Percentiles rank a stretch among this genome's conserved stretches.
phyloP scores from a whole-genome alignment of 2,329 filamentous ascomycete species.

The Amphichorda felina region DNA sequence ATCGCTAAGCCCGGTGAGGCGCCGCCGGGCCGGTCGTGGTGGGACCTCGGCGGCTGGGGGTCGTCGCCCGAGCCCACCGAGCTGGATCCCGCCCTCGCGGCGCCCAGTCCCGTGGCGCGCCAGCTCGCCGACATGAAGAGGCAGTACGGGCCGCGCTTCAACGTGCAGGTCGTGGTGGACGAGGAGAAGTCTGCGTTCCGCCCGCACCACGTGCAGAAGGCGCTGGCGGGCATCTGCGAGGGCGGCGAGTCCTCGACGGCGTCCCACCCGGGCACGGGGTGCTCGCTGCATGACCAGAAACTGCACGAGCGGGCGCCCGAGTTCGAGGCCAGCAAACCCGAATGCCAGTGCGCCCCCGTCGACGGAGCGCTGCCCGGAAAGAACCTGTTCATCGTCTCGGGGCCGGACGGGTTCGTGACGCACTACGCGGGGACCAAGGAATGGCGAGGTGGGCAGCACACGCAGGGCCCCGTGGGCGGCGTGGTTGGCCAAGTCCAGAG shows the following conservation, averaged over 20 bases:
- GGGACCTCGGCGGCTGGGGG: slow-evolving; percentile 11
- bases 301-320: slow-evolving; percentile 17
- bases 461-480: slow-evolving; percentile 64
- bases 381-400: slow-evolving; percentile 72
- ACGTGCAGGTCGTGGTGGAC: slow-evolving; percentile 69
- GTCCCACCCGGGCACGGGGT: slow-evolving; percentile 9
- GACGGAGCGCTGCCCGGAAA: slow-evolving; percentile 25
- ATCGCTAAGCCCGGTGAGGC: no score
- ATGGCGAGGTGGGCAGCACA: slow-evolving; percentile 60
- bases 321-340: slow-evolving; percentile 13
- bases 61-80: slow-evolving; percentile 6
- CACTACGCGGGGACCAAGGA: slow-evolving; percentile 69
- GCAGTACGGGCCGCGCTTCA: slow-evolving; percentile 41
- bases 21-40: no score
- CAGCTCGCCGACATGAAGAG: slow-evolving; percentile 48
- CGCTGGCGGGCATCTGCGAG: slow-evolving; percentile 9
- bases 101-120: slow-evolving; percentile 37
- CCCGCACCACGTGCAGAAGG: slow-evolving; percentile 31
- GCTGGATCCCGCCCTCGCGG: slow-evolving; percentile 4
- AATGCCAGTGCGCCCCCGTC: slow-evolving; percentile 12
- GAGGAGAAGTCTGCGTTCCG: slow-evolving; percentile 60
- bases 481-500: slow-evolving; percentile 49
- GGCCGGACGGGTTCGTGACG: slow-evolving; percentile 80
- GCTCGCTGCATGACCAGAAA: slow-evolving; percentile 17
- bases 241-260: slow-evolving; percentile 3